These are phyloP conservation scores for Epichloe glyceriae DNA, from an alignment of 2,329 filamentous ascomycete genomes.

Conservation along the genomic window DNA sequence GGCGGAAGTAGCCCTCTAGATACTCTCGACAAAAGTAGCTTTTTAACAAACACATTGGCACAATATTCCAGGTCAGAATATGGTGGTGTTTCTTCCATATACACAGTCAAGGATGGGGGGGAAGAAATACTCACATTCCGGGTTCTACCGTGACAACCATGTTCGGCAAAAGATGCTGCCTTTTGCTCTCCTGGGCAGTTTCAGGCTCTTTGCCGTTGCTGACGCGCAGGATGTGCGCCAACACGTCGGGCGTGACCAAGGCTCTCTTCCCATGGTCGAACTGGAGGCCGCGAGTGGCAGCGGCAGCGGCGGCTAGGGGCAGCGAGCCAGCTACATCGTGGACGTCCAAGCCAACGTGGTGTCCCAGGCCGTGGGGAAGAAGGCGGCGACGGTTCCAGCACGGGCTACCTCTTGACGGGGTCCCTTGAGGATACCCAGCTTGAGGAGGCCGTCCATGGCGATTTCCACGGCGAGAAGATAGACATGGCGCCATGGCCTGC, in stretches of 20 bases:
- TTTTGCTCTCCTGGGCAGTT: conserved; percentile 12
- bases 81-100: background rate
- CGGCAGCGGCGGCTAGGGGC: conserved; percentile 22
- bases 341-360: conserved; percentile 53
- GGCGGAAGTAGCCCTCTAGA: conserved; percentile 55
- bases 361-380: conserved; percentile 53
- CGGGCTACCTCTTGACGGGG: conserved; percentile 42
- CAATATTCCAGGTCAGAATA: background rate
- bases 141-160: conserved; percentile 74
- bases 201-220: conserved; percentile 6
- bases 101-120: background rate
- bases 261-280: conserved; percentile 27
- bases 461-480: conserved; percentile 62
- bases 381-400: conserved; percentile 42
- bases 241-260: conserved; percentile 24
- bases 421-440: conserved; percentile 58
- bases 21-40: conserved; percentile 67
- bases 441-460: conserved; percentile 56
- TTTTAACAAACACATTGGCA: background rate
- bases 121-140: conserved; percentile 40
- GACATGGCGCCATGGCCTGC: conserved; percentile 56
- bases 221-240: conserved; percentile 11
- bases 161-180: conserved; percentile 37
- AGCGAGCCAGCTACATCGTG: conserved; percentile 40
- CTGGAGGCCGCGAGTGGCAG: conserved; percentile 19